These are phyloP conservation scores for Solanum hybrid DNA, from an alignment of 305 asterid genomes.

Conservation along the genomic window DNA sequence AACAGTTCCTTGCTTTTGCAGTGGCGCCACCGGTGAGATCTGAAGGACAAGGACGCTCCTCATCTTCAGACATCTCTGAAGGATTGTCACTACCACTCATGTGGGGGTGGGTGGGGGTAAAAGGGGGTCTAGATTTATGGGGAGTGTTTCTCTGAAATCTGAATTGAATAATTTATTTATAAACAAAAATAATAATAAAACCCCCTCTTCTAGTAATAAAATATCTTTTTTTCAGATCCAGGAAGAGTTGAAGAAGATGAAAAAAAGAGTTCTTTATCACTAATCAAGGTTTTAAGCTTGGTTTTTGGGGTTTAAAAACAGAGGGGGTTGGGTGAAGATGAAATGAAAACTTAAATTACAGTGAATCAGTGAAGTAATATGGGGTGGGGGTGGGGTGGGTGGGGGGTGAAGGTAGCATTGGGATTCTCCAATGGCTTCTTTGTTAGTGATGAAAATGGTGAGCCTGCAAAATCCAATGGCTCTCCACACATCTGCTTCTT, in stretches of 20 bases:
- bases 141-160: constrained; percentile 5
- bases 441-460: not conserved
- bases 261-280: not conserved
- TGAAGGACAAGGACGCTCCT: constrained; percentile 19
- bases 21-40: constrained; percentile 17
- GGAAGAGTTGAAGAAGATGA: not conserved
- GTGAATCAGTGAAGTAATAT: not conserved
- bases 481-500: constrained; percentile 20
- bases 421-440: constrained; percentile 15
- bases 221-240: not conserved
- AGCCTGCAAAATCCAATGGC: constrained; percentile 15
- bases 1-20: not conserved
- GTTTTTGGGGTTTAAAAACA: not conserved
- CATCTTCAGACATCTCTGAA: constrained; percentile 38
- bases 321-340: not conserved
- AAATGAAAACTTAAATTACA: not conserved
- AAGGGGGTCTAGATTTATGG: not conserved
- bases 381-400: not conserved
- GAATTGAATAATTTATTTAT: not conserved
- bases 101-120: constrained; percentile 8
- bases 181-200: not conserved
- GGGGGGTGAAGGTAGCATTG: constrained; percentile 7
- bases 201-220: not conserved
- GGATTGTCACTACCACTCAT: constrained; percentile 20
- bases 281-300: not conserved